Base-by-base conservation (phyloP, 139 green algal species). In the Axilococcus clingmanii region DNA sequence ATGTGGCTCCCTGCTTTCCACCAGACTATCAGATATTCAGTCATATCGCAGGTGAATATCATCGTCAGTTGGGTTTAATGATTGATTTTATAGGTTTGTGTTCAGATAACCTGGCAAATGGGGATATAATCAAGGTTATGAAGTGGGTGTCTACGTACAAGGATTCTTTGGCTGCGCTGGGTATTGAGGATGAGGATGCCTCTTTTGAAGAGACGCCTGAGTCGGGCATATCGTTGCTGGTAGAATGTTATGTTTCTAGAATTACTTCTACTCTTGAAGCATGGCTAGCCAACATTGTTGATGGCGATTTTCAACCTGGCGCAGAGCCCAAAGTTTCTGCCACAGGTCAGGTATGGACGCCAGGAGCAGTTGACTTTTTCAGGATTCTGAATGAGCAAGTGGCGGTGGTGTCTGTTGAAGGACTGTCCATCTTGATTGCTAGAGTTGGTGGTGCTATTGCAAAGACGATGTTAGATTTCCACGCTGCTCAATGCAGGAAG, bases 341-440 rank as follows among this genome's bases (percentile, higher is more conserved):
- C 0, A 62, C 83, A 22, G 86, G 86, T 43, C 69, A 53, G 36
- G 45, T 93, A 45, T 85, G 63, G 40, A 94, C 87, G 0, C 78
- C 84, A 15, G 87, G 83, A 2, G 65, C 76, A 2, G 68, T 87
- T 4, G 86, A 95, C 48, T 83, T 95, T 54, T 95, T 95, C 74
- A 71, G 87, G 22, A 88, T 95, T 49, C 69, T 95, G 22, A 84
- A 85, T 32, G 76, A 94, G 56, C 76, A 94, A 71, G 61, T 91
- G 23, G 14, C 30, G 16, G 62, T 40, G 15, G 36, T 19, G 59
- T 41, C 29, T 27, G 6, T 5, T 8, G 33, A 4, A 7, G 55
- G 55, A 5, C 19, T n/a, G 15, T 17, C 27, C 16, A n/a, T 59
- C 32, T 46, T 60, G 45, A 23, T 63, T 11, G 19, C 11, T 12